A percentile compares a stretch with the other conserved stretches of the same genome.
Conservation (phyloP, 2,329 filamentous ascomycete genomes). For the Helotiales sp. region DNA sequence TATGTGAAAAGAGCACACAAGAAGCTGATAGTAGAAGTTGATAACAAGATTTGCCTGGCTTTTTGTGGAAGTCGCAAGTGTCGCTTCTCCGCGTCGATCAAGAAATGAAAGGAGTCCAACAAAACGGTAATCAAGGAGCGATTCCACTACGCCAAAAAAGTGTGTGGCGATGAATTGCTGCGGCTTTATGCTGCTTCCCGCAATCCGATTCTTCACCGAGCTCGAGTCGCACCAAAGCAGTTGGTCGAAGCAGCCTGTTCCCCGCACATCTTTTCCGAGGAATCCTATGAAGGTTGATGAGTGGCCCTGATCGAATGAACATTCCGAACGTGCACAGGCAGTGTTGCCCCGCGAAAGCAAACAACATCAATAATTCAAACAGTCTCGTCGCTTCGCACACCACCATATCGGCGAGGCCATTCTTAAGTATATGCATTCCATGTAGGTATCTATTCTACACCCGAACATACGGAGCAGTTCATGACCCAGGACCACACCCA, state of each 20-base stretch:
- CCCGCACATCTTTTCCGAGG: too few species aligned
- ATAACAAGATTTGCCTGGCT: too few species aligned
- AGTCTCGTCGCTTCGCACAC: not conserved
- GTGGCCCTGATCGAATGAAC: not conserved
- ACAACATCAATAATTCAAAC: not conserved
- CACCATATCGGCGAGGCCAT: not conserved
- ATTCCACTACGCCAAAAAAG: not conserved
- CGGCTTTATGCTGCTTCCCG: not conserved
- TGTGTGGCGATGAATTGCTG: not conserved
- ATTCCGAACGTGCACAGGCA: not conserved
- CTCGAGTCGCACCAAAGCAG: not conserved
- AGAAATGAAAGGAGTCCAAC: not conserved
- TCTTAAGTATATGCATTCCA: not conserved
- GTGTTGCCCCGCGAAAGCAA: not conserved
- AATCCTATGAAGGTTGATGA: too few species aligned
- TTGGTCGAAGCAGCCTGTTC: too few species aligned
- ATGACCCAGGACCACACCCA: slow-evolving; percentile 3
- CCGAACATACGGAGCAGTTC: not conserved
- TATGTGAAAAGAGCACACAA: too few species aligned
- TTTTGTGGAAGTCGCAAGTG: too few species aligned
- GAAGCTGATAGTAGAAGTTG: too few species aligned
- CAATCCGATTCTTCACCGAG: not conserved
- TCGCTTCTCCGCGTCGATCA: too few species aligned
- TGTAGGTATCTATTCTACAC: not conserved
- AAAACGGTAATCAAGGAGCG: not conserved